Evolutionary conservation across 2,329 filamentous ascomycete species (phyloP), one percentile per base, ranked within the genome.

Genomic region (Verticillium albo-atrum): DNA sequence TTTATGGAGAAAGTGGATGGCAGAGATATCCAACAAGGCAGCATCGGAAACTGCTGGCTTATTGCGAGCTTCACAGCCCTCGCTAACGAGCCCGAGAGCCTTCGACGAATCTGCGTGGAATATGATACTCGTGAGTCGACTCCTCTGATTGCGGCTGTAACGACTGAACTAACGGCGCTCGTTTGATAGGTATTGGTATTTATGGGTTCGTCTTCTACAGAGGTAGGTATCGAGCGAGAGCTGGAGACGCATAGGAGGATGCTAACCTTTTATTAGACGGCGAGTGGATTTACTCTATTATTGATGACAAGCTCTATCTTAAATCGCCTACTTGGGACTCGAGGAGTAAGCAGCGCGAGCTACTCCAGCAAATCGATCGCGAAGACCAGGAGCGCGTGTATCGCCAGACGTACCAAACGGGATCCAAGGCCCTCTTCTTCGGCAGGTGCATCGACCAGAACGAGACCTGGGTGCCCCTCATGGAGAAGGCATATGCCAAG

Each of bases 131-230:
- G 78, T 79, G 68, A 68, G 77, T 74, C 52, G 2, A 15, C 30
- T 2, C 30, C 4, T 7, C 9, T 2, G 30, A 32, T 1, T 32
- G 30, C 30, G 23, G 54, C 2, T 15, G 42, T 10, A 12, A 2
- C 15, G 15, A 6, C 23, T 4, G 10, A 23, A 26, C 27, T 6
- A 4, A 1, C 42, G 4, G 4, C 3, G 1, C 1, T 32, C 10
- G 9, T 10, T 14, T 14, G n/a, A 54, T 83, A 74, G 80, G 83
- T 63, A 87, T 95, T 56, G 91, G 92, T 9, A 92, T 96, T 3
- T 96, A 96, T 68, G 92, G 92, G 1, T 96, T 96, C 68, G 90
- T 96, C 55, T 96, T 96, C 70, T 90, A 89, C 70, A 80, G 91
- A 70, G 84, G 83, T 74, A 80, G 72, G 63, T 15, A n/a, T 37